phyloP scores from a whole-genome alignment of 176 grass and related monocot species.

The Cenchrus fungigraminus region DNA sequence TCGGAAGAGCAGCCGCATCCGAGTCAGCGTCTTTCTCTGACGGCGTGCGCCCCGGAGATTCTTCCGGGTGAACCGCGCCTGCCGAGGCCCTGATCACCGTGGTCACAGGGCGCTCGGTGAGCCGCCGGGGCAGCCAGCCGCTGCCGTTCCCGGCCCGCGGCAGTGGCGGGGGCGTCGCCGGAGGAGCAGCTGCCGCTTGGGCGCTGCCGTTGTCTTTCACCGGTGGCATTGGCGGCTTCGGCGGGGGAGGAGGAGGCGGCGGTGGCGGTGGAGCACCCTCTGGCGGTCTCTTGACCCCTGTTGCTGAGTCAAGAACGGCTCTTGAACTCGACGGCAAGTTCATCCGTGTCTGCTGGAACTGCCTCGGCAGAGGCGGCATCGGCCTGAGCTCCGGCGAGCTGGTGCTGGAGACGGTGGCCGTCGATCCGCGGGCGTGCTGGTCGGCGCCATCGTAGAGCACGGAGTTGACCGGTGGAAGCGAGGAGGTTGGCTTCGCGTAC shows the following conservation, averaged over 20 bases:
- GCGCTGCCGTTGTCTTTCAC: neutral
- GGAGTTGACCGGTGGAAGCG: conserved; percentile 38
- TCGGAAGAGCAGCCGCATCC: conserved; percentile 36
- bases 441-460: conserved; percentile 47
- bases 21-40: conserved; percentile 19
- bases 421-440: conserved; percentile 42
- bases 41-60: conserved; percentile 20
- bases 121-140: conserved; percentile 56
- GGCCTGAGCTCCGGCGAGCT: conserved; percentile 90
- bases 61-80: conserved; percentile 36
- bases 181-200: conserved; percentile 5
- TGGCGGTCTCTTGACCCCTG: conserved; percentile 51
- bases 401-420: conserved; percentile 50
- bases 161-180: conserved; percentile 45
- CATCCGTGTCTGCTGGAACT: conserved; percentile 56
- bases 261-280: conserved; percentile 25
- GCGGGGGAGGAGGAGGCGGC: conserved; percentile 11
- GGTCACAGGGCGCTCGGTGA: conserved; percentile 24
- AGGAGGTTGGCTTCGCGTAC: conserved; percentile 35
- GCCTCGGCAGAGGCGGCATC: conserved; percentile 70
- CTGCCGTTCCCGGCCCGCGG: conserved; percentile 53
- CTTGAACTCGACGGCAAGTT: conserved; percentile 34
- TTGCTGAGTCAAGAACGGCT: conserved; percentile 24
- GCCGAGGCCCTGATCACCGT: conserved; percentile 60
- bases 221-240: conserved; percentile 42